Evolutionary conservation across 768 basidiomycete species (phyloP), one percentile per base, ranked within the genome.

Genomic region (Paxillus involutus): DNA sequence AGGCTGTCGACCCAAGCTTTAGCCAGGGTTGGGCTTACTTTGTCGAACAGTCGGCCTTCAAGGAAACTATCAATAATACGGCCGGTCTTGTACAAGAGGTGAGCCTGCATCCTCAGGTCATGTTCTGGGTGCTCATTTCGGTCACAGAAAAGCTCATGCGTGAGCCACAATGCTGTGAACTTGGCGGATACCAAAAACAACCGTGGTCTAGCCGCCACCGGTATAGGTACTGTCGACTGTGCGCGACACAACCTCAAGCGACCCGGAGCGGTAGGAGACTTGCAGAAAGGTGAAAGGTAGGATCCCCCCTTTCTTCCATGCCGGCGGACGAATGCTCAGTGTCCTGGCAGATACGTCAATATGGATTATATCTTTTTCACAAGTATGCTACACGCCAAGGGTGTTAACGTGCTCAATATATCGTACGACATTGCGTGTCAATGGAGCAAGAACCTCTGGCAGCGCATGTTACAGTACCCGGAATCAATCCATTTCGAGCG

Each of bases 211-310:
- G 58, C 61, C 0, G 61, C 69, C 9, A 72, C 61, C 12, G 71
- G 75, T 0, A 52, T 72, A 0, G 72, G 66, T 0, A 59, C 57
- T 0, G 57, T 64, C 1, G 60, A 66, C 17, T 75, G 74, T 47
- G 61, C 59, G 6, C 44, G 41, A 0, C 60, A 65, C 26, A 52
- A 57, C 21, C 49, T 64, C n/a, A n/a, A n/a, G n/a, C n/a, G n/a
- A n/a, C n/a, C n/a, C n/a, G n/a, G n/a, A n/a, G n/a, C n/a, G n/a
- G n/a, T n/a, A n/a, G n/a, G n/a, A n/a, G n/a, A n/a, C n/a, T n/a
- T n/a, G n/a, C n/a, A n/a, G n/a, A n/a, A n/a, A n/a, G n/a, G n/a
- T n/a, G n/a, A n/a, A n/a, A n/a, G n/a, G n/a, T n/a, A n/a, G n/a
- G n/a, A n/a, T n/a, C n/a, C n/a, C n/a, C n/a, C n/a, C n/a, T n/a